Evolutionary conservation across 768 basidiomycete species (phyloP).

Genomic region (Rubroboletus satanas): DNA sequence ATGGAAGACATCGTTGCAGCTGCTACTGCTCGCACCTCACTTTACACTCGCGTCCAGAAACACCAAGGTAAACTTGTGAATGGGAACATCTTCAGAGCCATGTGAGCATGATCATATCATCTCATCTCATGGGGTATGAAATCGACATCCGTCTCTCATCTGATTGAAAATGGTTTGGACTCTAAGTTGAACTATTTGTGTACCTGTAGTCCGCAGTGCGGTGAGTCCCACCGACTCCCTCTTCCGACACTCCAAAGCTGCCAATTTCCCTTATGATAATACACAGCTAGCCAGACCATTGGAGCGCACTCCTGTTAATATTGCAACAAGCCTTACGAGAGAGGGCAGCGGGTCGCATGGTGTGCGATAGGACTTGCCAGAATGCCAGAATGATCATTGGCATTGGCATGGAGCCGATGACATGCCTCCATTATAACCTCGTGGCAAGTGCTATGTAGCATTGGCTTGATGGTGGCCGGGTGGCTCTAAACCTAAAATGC

Average conservation of each 20-base stretch:
- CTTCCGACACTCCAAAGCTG: not conserved
- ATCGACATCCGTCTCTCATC: not conserved
- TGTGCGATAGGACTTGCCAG: not conserved
- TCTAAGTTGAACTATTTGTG: not conserved
- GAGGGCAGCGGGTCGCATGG: not conserved
- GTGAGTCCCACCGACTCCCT: not conserved
- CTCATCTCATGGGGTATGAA: not conserved
- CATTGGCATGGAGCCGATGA: not conserved
- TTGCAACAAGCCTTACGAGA: not conserved
- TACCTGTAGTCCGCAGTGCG: not conserved
- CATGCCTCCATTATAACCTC: not conserved
- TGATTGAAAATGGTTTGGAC: not conserved
- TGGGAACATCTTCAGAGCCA: not conserved
- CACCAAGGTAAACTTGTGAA: not conserved
- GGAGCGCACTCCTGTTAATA: not conserved
- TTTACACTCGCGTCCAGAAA: not conserved
- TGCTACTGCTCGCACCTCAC: not conserved
- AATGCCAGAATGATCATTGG: not conserved
- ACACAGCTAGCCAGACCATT: not conserved
- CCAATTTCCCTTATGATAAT: not conserved
- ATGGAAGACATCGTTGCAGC: not conserved
- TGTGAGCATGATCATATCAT: not conserved
- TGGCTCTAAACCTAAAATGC: not conserved
- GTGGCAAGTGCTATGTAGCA: not conserved
- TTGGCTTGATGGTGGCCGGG: no score